These are phyloP conservation scores for Neurospora sp. DNA, from an alignment of 495 filamentous ascomycete species.

Conservation along the genomic window DNA sequence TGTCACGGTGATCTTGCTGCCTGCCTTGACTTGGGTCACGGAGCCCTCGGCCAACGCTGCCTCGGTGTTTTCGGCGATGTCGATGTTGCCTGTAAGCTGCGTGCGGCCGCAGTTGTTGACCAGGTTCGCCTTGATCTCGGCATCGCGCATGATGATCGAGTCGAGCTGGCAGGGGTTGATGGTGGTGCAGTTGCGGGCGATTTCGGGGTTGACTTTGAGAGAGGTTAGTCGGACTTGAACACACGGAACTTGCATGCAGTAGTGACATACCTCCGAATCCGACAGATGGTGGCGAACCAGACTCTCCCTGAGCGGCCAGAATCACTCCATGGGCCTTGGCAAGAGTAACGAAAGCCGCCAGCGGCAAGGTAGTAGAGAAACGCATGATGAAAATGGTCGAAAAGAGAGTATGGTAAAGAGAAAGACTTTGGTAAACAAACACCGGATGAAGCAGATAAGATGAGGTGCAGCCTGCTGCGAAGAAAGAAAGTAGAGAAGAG, in stretches of 20 bases:
- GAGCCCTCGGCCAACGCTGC: slow-evolving; percentile 31
- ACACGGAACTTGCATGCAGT: too few species aligned
- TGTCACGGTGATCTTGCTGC: slow-evolving; percentile 29
- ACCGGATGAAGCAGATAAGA: neutral
- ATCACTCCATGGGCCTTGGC: slow-evolving; percentile 33
- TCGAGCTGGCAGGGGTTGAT: slow-evolving; percentile 46
- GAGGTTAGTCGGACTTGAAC: neutral
- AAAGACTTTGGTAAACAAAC: neutral
- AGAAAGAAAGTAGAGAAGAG: neutral
- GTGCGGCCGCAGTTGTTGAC: slow-evolving; percentile 43
- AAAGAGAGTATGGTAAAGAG: neutral
- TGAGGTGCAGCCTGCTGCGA: neutral
- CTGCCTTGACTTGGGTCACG: slow-evolving; percentile 34
- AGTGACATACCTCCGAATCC: slow-evolving; percentile 28
- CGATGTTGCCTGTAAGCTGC: slow-evolving; percentile 42
- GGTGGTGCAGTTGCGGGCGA: slow-evolving; percentile 38
- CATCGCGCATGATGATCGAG: slow-evolving; percentile 42
- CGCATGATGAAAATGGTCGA: slow-evolving; percentile 16
- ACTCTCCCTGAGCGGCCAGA: slow-evolving; percentile 28
- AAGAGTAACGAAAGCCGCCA: slow-evolving; percentile 27
- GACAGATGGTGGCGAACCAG: slow-evolving; percentile 29
- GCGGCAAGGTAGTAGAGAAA: slow-evolving; percentile 22
- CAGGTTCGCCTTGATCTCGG: slow-evolving; percentile 34
- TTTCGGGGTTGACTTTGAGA: slow-evolving; percentile 24
- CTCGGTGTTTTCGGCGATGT: slow-evolving; percentile 44